A percentile compares a stretch with the other conserved stretches of the same genome.
Conservation (phyloP, 352 stramenopile genomes). For the Paralagenidium karlingii region DNA sequence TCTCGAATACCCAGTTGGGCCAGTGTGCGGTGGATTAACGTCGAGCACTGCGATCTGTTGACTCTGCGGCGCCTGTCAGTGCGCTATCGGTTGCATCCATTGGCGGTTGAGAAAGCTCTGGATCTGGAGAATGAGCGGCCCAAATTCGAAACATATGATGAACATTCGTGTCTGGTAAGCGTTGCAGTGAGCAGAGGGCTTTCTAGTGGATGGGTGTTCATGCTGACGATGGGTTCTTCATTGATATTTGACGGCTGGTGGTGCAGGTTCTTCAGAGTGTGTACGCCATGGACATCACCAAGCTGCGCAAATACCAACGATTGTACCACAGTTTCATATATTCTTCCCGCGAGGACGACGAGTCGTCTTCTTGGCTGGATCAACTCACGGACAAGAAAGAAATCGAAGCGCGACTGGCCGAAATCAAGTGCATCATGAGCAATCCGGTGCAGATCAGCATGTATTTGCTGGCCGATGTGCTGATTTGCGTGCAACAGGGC, state of each 20-base stretch:
- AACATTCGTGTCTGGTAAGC: conserved; percentile 69
- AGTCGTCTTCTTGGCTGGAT: conserved; percentile 30
- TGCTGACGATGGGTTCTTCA: neutral
- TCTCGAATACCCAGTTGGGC: conserved; percentile 62
- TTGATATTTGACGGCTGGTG: conserved; percentile 2
- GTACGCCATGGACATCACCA: conserved; percentile 29
- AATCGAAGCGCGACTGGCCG: conserved; percentile 34
- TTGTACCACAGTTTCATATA: conserved; percentile 69
- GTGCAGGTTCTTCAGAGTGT: conserved; percentile 64
- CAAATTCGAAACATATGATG: conserved; percentile 82
- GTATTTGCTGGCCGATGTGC: conserved; percentile 54
- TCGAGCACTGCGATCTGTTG: conserved; percentile 47
- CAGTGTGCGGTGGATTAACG: conserved; percentile 72
- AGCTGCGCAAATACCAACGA: conserved; percentile 47
- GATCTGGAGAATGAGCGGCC: conserved; percentile 64
- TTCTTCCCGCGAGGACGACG: conserved; percentile 27
- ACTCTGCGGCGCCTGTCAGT: conserved; percentile 62
- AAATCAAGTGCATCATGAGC: conserved; percentile 53
- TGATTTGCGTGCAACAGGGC: conserved; percentile 56
- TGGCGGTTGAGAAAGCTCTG: conserved; percentile 74
- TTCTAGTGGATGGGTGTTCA: neutral
- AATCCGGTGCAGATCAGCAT: conserved; percentile 65
- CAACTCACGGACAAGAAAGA: conserved; percentile 55
- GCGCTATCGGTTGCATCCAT: conserved; percentile 69
- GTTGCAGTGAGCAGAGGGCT: too few relatives aligned